phyloP scores from a whole-genome alignment of 768 basidiomycete genomes.

The Naganishia onofrii region DNA sequence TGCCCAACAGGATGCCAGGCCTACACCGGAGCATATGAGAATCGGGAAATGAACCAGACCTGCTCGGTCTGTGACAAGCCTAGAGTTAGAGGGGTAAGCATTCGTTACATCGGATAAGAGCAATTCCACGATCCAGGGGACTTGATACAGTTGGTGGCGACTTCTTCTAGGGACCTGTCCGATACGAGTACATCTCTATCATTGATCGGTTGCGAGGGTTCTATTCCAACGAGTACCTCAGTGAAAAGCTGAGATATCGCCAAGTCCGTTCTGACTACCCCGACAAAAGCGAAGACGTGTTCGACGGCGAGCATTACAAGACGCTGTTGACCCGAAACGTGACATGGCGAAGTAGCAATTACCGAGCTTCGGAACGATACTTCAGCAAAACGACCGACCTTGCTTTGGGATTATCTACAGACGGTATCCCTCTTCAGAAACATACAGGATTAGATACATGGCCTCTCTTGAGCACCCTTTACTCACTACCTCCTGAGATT shows the following conservation, averaged over 20 bases:
- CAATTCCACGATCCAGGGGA: too few species aligned
- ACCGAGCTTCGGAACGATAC: neutral
- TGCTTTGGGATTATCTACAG: constrained; percentile 7
- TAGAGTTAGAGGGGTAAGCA: neutral
- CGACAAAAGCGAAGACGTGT: neutral
- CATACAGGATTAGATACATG: constrained; percentile 2
- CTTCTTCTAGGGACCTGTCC: neutral
- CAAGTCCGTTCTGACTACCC: neutral
- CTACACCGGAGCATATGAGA: neutral
- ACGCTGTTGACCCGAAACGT: neutral
- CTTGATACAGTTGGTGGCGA: too few species aligned
- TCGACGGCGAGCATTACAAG: constrained; percentile 2
- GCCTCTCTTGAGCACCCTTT: neutral
- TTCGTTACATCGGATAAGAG: too few species aligned
- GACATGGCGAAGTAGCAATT: neutral
- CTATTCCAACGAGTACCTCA: neutral
- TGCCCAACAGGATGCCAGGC: constrained; percentile 1
- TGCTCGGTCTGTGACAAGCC: neutral
- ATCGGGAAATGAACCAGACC: neutral
- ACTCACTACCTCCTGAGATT: neutral
- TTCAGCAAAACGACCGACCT: neutral
- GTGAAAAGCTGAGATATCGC: neutral
- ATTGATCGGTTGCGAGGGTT: neutral
- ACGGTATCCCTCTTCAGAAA: constrained; percentile 8
- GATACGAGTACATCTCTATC: neutral